Base-by-base conservation (phyloP, 371 early-diverging fungal species). In the Capniomyces stellatus region DNA sequence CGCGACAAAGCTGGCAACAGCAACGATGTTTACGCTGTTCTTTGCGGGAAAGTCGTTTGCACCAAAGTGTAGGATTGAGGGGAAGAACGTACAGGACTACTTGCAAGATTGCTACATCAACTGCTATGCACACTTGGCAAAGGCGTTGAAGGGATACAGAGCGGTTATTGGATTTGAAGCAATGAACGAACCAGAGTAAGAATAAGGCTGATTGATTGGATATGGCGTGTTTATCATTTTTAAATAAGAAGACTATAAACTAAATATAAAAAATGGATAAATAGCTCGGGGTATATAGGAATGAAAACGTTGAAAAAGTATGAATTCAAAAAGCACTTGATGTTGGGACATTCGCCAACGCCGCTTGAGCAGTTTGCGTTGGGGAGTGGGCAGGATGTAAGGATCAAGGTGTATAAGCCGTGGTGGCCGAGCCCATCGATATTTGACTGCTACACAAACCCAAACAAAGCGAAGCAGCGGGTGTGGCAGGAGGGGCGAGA, bases 11-110 rank as follows among this genome's bases (percentile, higher is more conserved):
- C 70, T 85, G n/a, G 87, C 83, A 15, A 67, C 75, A 4, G 73
- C 79, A 18, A 86, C 88, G 24, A 85, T 87, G 85, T 86, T 85
- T 55, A 84, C 88, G 0, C 60, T 86, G n/a, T 86, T 86, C 54
- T 87, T 82, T 63, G 89, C 69, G 6, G 87, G 87, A 23, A 71
- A 78, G 30, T 74, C 72, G 0, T 85, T 84, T 71, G 83, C 84
- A 1, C 87, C 88, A 10, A 58, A 69, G 0, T 62, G 62, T 28
- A 62, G 52, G 29, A 72, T 73, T 39, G 49, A 75, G 39, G 77
- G 75, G 21, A 63, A 66, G 35, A 54, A 73, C 0, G 63, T 81
- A 27, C 81, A 81, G 43, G 71, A 77, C 42, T 71, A 71, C 19
- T 50, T 81, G 21, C 72, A 75, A 43, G 59, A 63, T 21, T 54